These are phyloP conservation scores for Sphaerostilbella broomeana DNA, from an alignment of 2,329 filamentous ascomycete species.

Conservation along the genomic window DNA sequence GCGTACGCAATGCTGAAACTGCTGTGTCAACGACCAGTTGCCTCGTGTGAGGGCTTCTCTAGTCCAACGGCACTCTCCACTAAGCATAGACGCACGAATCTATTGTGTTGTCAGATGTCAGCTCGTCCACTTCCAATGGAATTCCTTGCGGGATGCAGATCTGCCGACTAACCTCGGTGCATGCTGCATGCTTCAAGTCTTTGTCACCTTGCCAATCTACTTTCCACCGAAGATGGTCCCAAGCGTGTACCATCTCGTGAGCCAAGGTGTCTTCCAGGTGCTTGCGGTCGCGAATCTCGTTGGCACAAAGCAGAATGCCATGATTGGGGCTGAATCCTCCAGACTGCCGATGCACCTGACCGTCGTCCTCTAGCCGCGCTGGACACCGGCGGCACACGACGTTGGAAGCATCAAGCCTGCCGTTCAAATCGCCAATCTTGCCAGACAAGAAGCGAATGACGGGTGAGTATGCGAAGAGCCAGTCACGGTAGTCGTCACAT, in stretches of 20 bases:
- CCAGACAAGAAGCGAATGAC: conserved; percentile 80
- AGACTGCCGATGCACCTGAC: conserved; percentile 55
- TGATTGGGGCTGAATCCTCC: conserved; percentile 83
- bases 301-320: conserved; percentile 88
- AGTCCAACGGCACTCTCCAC: conserved; percentile 87
- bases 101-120: conserved; percentile 27
- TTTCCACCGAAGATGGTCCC: conserved; percentile 88
- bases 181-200: conserved; percentile 82
- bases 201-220: conserved; percentile 68
- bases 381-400: conserved; percentile 78
- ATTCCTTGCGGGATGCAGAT: not conserved
- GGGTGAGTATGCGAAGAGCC: conserved; percentile 77
- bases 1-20: conserved; percentile 89
- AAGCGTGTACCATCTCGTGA: conserved; percentile 97
- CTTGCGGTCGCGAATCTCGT: conserved; percentile 71
- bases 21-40: conserved; percentile 84
- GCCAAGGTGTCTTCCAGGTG: conserved; percentile 91
- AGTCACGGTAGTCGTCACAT: conserved; percentile 78
- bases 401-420: conserved; percentile 64
- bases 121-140: not conserved
- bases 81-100: conserved; percentile 89
- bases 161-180: conserved; percentile 64
- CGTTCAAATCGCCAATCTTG: conserved; percentile 73
- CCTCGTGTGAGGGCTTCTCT: conserved; percentile 78
- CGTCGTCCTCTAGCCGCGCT: conserved; percentile 47